Evolutionary conservation across 208 protist genomes (phyloP), one percentile per base, ranked within the genome.

Genomic region (Strigomonas galati): DNA sequence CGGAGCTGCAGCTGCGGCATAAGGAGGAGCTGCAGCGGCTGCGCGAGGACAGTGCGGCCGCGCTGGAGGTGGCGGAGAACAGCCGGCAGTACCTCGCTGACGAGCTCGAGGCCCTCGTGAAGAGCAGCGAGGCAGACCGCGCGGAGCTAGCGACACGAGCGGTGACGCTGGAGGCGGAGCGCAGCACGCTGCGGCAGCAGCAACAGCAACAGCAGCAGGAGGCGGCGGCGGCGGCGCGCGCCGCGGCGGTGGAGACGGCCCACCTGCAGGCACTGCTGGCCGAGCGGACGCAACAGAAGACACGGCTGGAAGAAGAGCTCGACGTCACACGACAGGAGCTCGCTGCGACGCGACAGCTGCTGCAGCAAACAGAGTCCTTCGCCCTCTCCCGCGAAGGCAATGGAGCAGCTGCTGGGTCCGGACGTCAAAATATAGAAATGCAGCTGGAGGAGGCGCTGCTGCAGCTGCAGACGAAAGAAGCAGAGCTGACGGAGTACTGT

Each of bases 1-100:
- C 43, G 2, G 71, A 43, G 37, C 66, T 82, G 28, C 44, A 70
- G 48, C 61, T 71, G 44, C 60, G 49, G 15, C 68, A 75, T 26
- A 49, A 23, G 37, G 73, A 76, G 15, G 51, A 56, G 19, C 19
- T 56, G 9, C 10, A 7, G n/a, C 17, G 27, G 27, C 14, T 56
- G 14, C 17, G 27, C 17, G 51, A 56, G 19, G 51, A 56, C 26
- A 7, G 27, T 10, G 27, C 51, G 12, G 51, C 14, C n/a, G 51
- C 51, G 14, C n/a, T 28, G 51, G 14, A 17, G 23, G 9, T 56
- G 51, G 17, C 7, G 51, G 9, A 56, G 12, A 56, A 26, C 26
- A 56, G 51, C 26, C 26, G 14, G 7, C 51, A 56, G 19, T 56
- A 24, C 7, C n/a, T 56, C n/a, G n/a, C 17, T 14, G n/a, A 56